Base-by-base conservation (phyloP, 2,329 filamentous ascomycete genomes). In the Talaromyces sp. region DNA sequence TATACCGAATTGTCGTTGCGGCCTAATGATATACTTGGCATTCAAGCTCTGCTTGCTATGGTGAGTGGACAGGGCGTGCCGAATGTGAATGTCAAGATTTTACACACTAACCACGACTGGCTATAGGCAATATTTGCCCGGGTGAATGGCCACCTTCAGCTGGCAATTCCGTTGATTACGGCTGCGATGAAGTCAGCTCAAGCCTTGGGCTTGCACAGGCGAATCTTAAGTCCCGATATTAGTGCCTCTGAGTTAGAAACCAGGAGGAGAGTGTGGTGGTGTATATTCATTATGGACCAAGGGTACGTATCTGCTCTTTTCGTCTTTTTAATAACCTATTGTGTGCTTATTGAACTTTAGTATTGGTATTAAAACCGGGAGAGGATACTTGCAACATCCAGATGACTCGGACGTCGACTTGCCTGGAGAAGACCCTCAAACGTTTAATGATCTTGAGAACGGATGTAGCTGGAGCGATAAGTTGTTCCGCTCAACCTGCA, bases 391-490 rank as follows among this genome's bases (percentile, higher is more conserved):
- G 10, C 86, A 89, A 68, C 85, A 89, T 62, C 84, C 87, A 57
- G 86, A 89, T 63, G 86, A 89, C 64, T 94, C 96, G 85, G 96
- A 96, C 66, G 91, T 97, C 13, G 91, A 96, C 41, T 80, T 97
- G 35, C 93, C 93, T 0, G 89, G 89, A 62, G 88, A 90, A 56
- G 88, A 91, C 56, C 89, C 91, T 66, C 90, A 92, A 59, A 88
- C 94, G 58, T 91, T 91, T 58, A 15, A 31, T 35, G 25, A 51
- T 35, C n/a, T 33, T 33, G 25, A 48, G 43, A 88, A 90, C 3
- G 77, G 95, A 37, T 84, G 87, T 5, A 90, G 89, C 68, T 86
- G 87, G 58, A 94, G 94, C 67, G 88, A 94, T 80, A 95, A 96
- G 66, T 81, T 97, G 21, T 97, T 97, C 79, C 84, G 91, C n/a